These are phyloP conservation scores for Suillus occidentalis DNA, from an alignment of 768 basidiomycete species.

Conservation along the genomic window DNA sequence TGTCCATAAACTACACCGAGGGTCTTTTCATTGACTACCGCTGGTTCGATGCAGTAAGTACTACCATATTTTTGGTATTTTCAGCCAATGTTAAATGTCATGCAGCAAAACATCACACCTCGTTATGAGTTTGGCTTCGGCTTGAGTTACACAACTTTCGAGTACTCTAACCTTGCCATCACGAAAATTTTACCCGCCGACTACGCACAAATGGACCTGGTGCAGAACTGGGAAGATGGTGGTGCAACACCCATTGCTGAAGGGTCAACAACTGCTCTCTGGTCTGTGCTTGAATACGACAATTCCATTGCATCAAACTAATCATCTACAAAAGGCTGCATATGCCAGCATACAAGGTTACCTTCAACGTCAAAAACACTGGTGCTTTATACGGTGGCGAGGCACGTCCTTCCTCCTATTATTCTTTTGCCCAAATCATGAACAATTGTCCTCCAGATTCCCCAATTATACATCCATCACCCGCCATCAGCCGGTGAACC, in stretches of 20 bases:
- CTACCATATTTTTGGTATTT: constrained; percentile 13
- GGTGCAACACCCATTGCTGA: constrained; percentile 51
- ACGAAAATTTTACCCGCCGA: constrained; percentile 37
- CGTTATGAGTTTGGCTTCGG: constrained; percentile 92
- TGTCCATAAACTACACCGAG: constrained; percentile 66
- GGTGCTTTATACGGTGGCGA: constrained; percentile 66
- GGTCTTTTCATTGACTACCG: constrained; percentile 69
- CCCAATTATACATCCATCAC: constrained; percentile 76
- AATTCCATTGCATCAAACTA: constrained; percentile 7
- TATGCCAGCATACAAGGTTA: constrained; percentile 58
- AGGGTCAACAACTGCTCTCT: constrained; percentile 63
- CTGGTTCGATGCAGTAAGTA: constrained; percentile 63
- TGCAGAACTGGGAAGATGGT: constrained; percentile 59
- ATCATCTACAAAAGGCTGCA: constrained; percentile 49
- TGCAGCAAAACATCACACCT: constrained; percentile 66
- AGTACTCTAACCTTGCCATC: constrained; percentile 61
- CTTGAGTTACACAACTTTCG: constrained; percentile 80
- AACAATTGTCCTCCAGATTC: constrained; percentile 42
- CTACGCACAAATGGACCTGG: constrained; percentile 30
- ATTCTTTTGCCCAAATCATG: neutral
- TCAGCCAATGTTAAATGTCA: neutral
- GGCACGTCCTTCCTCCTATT: constrained; percentile 21
- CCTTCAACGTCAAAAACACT: constrained; percentile 66
- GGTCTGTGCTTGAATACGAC: constrained; percentile 37
- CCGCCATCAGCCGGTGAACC: constrained; percentile 65